A percentile compares a stretch with the other conserved stretches of the same genome.
Evolutionary conservation across 495 filamentous ascomycete species (phyloP).

Genomic region (Talaromyces liani): DNA sequence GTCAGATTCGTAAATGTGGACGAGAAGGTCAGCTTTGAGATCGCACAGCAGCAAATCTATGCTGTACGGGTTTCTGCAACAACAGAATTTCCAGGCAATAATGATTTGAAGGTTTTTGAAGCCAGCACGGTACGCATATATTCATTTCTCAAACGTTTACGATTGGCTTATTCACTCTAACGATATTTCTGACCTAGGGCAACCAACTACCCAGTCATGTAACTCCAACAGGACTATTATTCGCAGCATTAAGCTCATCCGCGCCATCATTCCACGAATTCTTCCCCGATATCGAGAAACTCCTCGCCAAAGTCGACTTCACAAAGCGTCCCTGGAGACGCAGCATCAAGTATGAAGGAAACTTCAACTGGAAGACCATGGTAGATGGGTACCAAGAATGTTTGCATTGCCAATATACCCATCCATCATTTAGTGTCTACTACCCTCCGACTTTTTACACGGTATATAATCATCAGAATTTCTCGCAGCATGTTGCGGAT

Average conservation of each 20-base stretch:
- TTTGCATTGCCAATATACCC: slow-evolving; percentile 57
- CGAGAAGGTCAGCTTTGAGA: slow-evolving; percentile 45
- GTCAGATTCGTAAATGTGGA: slow-evolving; percentile 41
- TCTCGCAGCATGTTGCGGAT: slow-evolving; percentile 51
- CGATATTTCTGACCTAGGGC: slow-evolving; percentile 13
- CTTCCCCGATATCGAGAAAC: slow-evolving; percentile 45
- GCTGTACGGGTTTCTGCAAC: slow-evolving; percentile 33
- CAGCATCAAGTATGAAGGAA: slow-evolving; percentile 49
- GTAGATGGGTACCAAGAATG: slow-evolving; percentile 59
- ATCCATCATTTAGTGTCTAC: slow-evolving; percentile 50
- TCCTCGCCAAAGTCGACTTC: slow-evolving; percentile 48
- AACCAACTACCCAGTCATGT: slow-evolving; percentile 34
- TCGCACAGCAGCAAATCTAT: slow-evolving; percentile 44
- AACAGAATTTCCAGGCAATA: slow-evolving; percentile 19
- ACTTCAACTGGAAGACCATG: slow-evolving; percentile 62
- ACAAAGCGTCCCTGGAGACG: slow-evolving; percentile 47
- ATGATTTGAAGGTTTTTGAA: slow-evolving; percentile 36
- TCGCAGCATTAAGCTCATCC: slow-evolving; percentile 43
- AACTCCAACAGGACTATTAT: slow-evolving; percentile 48
- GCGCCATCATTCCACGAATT: slow-evolving; percentile 48
- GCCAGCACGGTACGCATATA: slow-evolving; percentile 22
- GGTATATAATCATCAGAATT: slow-evolving; percentile 50
- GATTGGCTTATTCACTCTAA: too few species aligned
- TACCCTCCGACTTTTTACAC: slow-evolving; percentile 54
- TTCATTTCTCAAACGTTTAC: background rate